Conservation (phyloP, 75 land plant species). For the Larix kaempferi region DNA sequence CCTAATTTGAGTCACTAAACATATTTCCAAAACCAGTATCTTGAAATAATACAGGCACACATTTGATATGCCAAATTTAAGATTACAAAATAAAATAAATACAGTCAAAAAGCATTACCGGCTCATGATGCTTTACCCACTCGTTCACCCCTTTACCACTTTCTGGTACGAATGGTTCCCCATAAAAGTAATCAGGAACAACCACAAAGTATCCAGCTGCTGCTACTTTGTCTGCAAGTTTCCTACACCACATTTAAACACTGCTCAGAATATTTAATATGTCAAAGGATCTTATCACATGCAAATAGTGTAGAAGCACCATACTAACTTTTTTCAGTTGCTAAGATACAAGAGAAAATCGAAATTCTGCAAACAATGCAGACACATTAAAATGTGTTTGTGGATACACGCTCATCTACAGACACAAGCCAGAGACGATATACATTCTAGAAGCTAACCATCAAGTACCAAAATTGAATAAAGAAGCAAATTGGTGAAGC, state of each 20-base stretch:
- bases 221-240: slow-evolving; percentile 74
- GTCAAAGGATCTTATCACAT: too few species aligned
- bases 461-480: too few species aligned
- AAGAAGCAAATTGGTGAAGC: too few species aligned
- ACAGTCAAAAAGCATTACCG: slow-evolving; percentile 16
- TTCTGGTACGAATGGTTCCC: slow-evolving; percentile 42
- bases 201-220: slow-evolving; percentile 55
- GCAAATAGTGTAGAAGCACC: too few species aligned
- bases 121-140: slow-evolving; percentile 49
- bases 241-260: slow-evolving; percentile 27
- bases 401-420: too few species aligned
- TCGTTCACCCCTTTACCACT: slow-evolving; percentile 12
- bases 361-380: too few species aligned
- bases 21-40: background rate
- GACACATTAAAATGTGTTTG: too few species aligned
- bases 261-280: too few species aligned
- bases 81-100: background rate
- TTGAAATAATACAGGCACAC: background rate
- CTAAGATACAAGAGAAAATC: too few species aligned
- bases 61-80: background rate
- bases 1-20: background rate
- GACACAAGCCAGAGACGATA: too few species aligned
- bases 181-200: slow-evolving; percentile 69
- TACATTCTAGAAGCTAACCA: too few species aligned
- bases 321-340: too few species aligned